Evolutionary conservation across 192 early-diverging fungal species (phyloP).

Genomic region (Backusella tuberculispora): DNA sequence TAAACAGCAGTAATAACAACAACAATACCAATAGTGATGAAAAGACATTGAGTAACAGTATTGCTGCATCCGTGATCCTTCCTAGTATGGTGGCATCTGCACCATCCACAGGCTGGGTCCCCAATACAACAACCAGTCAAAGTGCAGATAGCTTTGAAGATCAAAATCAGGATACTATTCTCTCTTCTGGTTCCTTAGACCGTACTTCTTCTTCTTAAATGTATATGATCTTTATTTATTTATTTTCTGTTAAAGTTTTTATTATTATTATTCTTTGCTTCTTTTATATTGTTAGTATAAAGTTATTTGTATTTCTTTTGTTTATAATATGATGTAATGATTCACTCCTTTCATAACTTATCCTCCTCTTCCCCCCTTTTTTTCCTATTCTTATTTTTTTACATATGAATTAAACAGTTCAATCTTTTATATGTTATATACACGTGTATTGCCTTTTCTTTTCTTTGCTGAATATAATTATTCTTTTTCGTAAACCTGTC

Average conservation of each 20-base stretch:
- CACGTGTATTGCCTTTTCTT: not conserved
- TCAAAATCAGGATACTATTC: constrained; percentile 29
- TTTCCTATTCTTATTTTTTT: not conserved
- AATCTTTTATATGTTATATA: not conserved
- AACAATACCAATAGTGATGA: not conserved
- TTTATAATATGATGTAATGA: not conserved
- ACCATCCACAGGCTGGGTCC: constrained; percentile 48
- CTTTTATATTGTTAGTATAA: not conserved
- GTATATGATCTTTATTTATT: not conserved
- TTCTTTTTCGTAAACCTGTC: not conserved
- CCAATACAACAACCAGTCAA: constrained; percentile 9
- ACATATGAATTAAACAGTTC: not conserved
- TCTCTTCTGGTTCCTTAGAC: constrained; percentile 25
- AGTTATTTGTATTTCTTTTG: not conserved
- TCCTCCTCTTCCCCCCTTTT: not conserved
- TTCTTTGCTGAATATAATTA: not conserved
- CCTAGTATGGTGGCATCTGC: constrained; percentile 47
- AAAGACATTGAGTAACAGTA: not conserved
- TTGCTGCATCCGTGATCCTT: constrained; percentile 43
- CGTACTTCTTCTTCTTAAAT: not conserved
- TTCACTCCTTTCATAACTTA: not conserved
- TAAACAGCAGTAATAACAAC: not conserved
- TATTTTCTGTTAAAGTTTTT: not conserved
- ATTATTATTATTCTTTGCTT: not conserved
- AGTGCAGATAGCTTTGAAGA: constrained; percentile 19